Evolutionary conservation across 306 rosid species (phyloP).

Genomic region (Dalbergia oliveri): DNA sequence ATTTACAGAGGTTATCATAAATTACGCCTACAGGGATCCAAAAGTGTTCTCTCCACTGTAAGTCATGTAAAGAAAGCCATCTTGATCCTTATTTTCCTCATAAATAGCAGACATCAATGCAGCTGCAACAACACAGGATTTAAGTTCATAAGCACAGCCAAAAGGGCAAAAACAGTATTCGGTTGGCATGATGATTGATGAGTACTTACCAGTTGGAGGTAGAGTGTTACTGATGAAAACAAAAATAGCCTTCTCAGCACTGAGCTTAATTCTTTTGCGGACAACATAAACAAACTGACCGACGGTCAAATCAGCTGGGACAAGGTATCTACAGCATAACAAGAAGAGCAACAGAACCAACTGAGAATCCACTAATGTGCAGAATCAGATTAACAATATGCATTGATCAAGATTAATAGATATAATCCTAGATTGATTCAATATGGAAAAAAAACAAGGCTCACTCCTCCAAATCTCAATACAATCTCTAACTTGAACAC

Average conservation of each 20-base stretch:
- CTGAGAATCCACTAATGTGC: constrained; percentile 30
- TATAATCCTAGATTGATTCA: neutral
- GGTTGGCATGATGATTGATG: neutral
- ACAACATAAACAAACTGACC: constrained; percentile 91
- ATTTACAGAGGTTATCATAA: constrained; percentile 54
- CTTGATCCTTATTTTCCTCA: constrained; percentile 88
- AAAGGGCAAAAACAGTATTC: neutral
- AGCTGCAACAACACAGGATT: constrained; percentile 60
- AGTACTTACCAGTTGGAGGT: constrained; percentile 81
- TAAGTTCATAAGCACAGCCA: constrained; percentile 22
- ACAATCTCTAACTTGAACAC: constrained; percentile 16
- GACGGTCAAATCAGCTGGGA: constrained; percentile 89
- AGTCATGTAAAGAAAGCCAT: constrained; percentile 97
- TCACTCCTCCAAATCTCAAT: constrained; percentile 9
- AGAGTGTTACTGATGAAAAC: constrained; percentile 77
- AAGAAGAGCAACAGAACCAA: constrained; percentile 15
- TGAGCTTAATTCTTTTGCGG: constrained; percentile 87
- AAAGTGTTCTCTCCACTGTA: constrained; percentile 97
- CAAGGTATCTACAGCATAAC: constrained; percentile 78
- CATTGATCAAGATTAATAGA: constrained; percentile 4
- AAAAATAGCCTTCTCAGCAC: constrained; percentile 91
- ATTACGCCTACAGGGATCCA: constrained; percentile 57
- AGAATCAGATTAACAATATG: constrained; percentile 23
- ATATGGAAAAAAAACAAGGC: constrained; percentile 13
- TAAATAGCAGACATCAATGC: constrained; percentile 83